phyloP scores from a whole-genome alignment of 441 rosid genomes.

The Euphorbia corollata region DNA sequence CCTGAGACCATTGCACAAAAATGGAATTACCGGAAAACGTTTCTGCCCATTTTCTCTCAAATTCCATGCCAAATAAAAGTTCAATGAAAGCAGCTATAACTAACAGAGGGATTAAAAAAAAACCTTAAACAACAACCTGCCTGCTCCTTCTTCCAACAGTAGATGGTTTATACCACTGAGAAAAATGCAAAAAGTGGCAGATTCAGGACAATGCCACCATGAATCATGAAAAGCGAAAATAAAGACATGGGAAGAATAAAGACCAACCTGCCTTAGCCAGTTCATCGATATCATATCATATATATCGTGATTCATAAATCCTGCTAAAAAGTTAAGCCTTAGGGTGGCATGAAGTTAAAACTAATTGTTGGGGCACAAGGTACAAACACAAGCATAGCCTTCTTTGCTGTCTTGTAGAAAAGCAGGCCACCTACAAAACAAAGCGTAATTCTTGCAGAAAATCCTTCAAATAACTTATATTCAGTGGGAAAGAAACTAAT shows the following conservation, averaged over 20 bases:
- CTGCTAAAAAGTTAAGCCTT: neutral
- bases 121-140: neutral
- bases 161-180: neutral
- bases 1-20: too few species aligned
- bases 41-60: too few species aligned
- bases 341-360: neutral
- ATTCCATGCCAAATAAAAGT: neutral
- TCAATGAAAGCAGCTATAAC: neutral
- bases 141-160: neutral
- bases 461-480: neutral
- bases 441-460: constrained; percentile 6
- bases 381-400: neutral
- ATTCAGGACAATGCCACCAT: constrained; percentile 4
- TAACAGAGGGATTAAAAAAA: neutral
- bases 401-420: neutral
- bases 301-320: neutral
- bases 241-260: neutral
- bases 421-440: constrained; percentile 1
- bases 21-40: too few species aligned
- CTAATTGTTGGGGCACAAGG: neutral
- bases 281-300: neutral
- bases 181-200: constrained; percentile 3
- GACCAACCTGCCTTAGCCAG: neutral
- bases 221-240: neutral
- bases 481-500: neutral